Evolutionary conservation across 192 early-diverging fungal species (phyloP).

Genomic region (Tieghemiomyces parasiticus): DNA sequence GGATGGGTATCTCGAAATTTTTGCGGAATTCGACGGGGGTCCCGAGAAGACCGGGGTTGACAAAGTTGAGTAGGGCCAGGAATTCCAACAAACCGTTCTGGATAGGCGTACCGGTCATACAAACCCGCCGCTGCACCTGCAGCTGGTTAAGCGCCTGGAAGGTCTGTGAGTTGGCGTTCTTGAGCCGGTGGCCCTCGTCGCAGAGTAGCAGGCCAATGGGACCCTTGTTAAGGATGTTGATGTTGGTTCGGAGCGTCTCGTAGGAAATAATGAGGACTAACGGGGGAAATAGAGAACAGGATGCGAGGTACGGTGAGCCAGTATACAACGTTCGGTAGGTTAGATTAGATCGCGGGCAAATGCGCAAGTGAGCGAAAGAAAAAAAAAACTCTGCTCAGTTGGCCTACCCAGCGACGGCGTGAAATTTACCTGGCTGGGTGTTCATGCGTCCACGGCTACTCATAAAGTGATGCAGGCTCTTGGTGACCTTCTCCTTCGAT

Average conservation of each 20-base stretch:
- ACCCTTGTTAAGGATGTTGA: conserved; percentile 50
- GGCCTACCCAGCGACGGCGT: too few species aligned
- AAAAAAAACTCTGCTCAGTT: too few species aligned
- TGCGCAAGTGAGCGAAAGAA: too few species aligned
- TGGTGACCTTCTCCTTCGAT: conserved; percentile 67
- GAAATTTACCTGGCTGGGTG: conserved; percentile 68
- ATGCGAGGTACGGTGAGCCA: too few species aligned
- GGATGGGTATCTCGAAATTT: conserved; percentile 86
- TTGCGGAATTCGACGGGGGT: conserved; percentile 76
- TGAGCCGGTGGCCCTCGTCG: conserved; percentile 93
- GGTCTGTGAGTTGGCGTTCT: conserved; percentile 75
- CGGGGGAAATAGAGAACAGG: too few species aligned
- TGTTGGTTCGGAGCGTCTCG: conserved; percentile 80
- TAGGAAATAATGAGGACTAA: conserved; percentile 98
- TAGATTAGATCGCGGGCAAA: too few species aligned
- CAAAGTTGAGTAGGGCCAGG: conserved; percentile 87
- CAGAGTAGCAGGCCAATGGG: conserved; percentile 89
- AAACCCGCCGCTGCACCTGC: conserved; percentile 82
- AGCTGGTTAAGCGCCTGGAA: conserved; percentile 69
- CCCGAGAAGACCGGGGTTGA: conserved; percentile 85
- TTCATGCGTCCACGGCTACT: conserved; percentile 70
- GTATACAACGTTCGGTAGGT: too few species aligned
- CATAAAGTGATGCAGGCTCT: conserved; percentile 66
- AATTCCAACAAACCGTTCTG: conserved; percentile 86
- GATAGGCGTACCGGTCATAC: conserved; percentile 94